phyloP scores from a whole-genome alignment of 1,284 basidiomycete species.

The Pholiota adiposa region DNA sequence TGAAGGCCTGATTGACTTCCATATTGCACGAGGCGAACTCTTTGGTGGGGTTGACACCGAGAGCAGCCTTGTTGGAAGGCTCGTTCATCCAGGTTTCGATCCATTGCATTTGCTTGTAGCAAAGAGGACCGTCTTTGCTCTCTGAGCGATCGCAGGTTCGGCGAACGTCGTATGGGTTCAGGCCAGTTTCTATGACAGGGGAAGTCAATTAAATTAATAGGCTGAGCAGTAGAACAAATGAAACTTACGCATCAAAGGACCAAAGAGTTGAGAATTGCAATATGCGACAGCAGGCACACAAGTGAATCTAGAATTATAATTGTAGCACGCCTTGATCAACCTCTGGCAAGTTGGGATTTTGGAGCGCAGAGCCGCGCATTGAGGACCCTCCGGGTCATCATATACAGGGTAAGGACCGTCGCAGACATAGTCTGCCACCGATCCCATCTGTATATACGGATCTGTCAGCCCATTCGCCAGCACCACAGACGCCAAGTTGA shows the following conservation, averaged over 20 bases:
- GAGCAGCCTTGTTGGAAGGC: constrained; percentile 68
- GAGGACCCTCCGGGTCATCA: constrained; percentile 66
- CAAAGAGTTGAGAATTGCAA: constrained; percentile 62
- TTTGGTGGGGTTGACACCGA: constrained; percentile 69
- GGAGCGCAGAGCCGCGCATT: constrained; percentile 64
- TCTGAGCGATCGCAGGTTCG: constrained; percentile 74
- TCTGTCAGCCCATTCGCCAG: constrained; percentile 87
- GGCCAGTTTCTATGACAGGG: constrained; percentile 54
- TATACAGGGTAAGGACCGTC: constrained; percentile 77
- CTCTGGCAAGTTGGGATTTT: constrained; percentile 77
- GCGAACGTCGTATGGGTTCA: constrained; percentile 87
- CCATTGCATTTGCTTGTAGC: constrained; percentile 81
- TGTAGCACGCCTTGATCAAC: constrained; percentile 68
- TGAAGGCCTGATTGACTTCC: constrained; percentile 72
- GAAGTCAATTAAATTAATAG: background rate
- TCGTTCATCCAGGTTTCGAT: constrained; percentile 82
- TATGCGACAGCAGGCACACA: constrained; percentile 68
- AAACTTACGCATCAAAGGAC: constrained; percentile 62
- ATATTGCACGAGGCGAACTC: constrained; percentile 72
- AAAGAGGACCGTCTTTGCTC: constrained; percentile 63
- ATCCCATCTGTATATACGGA: constrained; percentile 74
- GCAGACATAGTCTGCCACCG: constrained; percentile 84
- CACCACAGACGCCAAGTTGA: constrained; percentile 81
- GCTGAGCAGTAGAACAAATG: background rate
- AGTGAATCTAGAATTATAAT: constrained; percentile 56